Evolutionary conservation across 2,329 filamentous ascomycete species (phyloP), one percentile per base, ranked within the genome.

Genomic region (Pseudogymnoascus sp.): DNA sequence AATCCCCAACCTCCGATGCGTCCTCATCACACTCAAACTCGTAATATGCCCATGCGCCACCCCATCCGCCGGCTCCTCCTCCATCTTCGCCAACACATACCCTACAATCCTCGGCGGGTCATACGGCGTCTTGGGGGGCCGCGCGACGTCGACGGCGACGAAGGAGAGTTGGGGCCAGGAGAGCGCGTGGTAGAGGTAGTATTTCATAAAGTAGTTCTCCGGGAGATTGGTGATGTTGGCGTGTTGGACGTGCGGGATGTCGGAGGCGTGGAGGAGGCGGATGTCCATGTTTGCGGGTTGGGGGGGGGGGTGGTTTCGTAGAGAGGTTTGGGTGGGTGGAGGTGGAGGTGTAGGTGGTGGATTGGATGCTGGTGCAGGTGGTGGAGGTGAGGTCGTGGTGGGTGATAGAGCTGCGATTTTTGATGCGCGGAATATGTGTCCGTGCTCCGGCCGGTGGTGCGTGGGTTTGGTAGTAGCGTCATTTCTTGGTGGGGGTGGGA

Each of bases 201-300:
- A 99, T 84, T 99, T 99, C 79, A 96, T 90, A 77, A 98, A 98
- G 85, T 99, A 99, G 59, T 99, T 99, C 78, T 99, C 95, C 68
- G 95, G 95, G 62, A 99, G 84, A 81, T 99, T 99, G 76, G 96
- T 96, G 75, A 99, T 93, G 82, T 99, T 98, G 74, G 93, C 93
- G 77, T 96, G 92, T 80, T 99, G 95, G 75, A 99, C 92, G 74
- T 95, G 88, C 69, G 91, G 91, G 68, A 96, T 90, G 78, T 96
- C 91, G 67, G 86, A 89, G 67, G 91, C 82, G 69, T 86, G 88
- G 69, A 99, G 87, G 68, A 95, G 81, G 68, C 93, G 89, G 78
- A 99, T 96, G 79, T 96, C 91, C 91, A 96, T 98, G 77, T 66
- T 78, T 77, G 63, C 74, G 75, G n/a, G 16, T 62, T 41, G 37